Evolutionary conservation across 164 flowering plant genomes (phyloP).

Genomic region (Umbellularia californica): DNA sequence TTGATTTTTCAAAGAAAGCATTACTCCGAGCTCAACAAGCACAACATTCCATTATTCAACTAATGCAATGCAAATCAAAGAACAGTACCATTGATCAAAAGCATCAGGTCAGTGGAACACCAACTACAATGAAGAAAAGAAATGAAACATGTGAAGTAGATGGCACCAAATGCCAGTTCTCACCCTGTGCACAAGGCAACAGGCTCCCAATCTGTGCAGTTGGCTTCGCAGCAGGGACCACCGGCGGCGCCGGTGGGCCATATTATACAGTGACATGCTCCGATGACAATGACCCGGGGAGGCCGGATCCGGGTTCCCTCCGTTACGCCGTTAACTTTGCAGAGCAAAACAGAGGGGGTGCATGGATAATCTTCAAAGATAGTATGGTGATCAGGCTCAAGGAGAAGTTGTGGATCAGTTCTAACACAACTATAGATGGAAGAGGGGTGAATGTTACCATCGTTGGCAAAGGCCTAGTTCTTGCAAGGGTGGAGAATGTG

Average conservation of each 20-base stretch:
- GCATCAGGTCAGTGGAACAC: neutral
- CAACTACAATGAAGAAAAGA: neutral
- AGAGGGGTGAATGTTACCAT: constrained; percentile 25
- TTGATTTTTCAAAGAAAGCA: constrained; percentile 17
- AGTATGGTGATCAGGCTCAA: constrained; percentile 22
- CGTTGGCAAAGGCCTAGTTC: constrained; percentile 13
- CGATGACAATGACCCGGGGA: constrained; percentile 10
- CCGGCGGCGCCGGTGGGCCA: constrained; percentile 27
- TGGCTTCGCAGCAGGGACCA: constrained; percentile 28
- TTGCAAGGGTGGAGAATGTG: constrained; percentile 22
- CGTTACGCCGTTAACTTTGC: constrained; percentile 22
- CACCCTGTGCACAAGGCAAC: constrained; percentile 23
- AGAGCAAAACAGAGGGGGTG: constrained; percentile 16
- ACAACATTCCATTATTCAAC: neutral
- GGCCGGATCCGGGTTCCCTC: constrained; percentile 25
- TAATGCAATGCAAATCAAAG: constrained; percentile 11
- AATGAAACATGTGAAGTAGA: constrained; percentile 7
- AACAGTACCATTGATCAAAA: neutral
- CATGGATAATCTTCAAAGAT: constrained; percentile 22
- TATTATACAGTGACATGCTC: constrained; percentile 10
- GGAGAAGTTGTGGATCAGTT: constrained; percentile 20
- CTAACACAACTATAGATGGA: constrained; percentile 30
- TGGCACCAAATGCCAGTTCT: constrained; percentile 32
- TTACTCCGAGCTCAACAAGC: constrained; percentile 8
- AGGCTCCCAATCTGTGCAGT: constrained; percentile 18